Conservation (phyloP, 148 eudicot species). For the Polygonum aviculare region DNA sequence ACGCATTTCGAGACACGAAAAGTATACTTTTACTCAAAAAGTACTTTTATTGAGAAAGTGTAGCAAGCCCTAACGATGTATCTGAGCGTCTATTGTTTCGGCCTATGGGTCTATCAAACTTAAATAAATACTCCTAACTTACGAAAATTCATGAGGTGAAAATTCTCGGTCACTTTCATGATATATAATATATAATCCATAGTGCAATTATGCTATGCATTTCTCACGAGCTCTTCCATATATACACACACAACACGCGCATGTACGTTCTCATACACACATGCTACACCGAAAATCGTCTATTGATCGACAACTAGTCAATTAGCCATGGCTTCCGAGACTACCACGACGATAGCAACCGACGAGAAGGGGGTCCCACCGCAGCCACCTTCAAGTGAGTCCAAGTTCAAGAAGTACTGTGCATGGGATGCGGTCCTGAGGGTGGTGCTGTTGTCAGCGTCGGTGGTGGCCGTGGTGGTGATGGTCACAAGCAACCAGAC, state of each 20-base stretch:
- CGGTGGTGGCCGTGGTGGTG: constrained; percentile 37
- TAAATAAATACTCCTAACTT: too few species aligned
- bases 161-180: not conserved
- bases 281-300: not conserved
- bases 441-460: constrained; percentile 32
- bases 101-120: too few species aligned
- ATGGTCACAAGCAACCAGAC: constrained; percentile 50
- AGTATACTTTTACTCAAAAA: too few species aligned
- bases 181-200: not conserved
- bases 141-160: too few species aligned
- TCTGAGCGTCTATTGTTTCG: too few species aligned
- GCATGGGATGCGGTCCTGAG: constrained; percentile 30
- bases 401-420: not conserved
- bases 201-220: not conserved
- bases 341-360: constrained; percentile 1
- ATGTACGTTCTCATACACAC: not conserved
- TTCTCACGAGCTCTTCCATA: not conserved
- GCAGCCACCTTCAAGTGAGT: not conserved
- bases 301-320: not conserved
- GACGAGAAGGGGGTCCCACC: constrained; percentile 16
- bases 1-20: too few species aligned
- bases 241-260: not conserved
- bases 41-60: too few species aligned
- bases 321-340: constrained; percentile 3
- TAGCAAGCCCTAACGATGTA: too few species aligned